Evolutionary conservation across 306 rosid species (phyloP).

Genomic region (Glycyrrhiza uralensis): DNA sequence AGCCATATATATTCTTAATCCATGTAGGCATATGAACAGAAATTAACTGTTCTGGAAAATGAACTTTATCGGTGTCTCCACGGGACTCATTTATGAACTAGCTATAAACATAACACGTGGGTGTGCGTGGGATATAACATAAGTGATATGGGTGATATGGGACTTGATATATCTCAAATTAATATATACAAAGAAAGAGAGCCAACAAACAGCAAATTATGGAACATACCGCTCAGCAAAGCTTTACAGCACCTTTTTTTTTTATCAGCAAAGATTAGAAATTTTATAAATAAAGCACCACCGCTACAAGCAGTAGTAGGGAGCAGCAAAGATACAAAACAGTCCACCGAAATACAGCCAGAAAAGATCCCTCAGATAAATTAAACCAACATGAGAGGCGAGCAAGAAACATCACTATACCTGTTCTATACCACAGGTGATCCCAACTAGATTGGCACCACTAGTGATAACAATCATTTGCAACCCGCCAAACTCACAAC

Average conservation of each 20-base stretch:
- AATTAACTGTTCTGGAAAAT: constrained; percentile 28
- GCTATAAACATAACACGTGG: constrained; percentile 29
- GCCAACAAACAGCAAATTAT: constrained; percentile 10
- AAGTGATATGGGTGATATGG: constrained; percentile 28
- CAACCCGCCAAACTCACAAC: no score
- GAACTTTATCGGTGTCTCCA: constrained; percentile 3
- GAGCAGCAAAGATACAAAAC: no score
- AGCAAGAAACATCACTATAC: no score
- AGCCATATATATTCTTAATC: constrained; percentile 9
- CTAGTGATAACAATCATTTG: no score
- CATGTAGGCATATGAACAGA: constrained; percentile 19
- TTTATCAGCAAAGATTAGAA: no score
- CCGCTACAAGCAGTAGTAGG: no score
- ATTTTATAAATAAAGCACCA: no score
- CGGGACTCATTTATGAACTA: constrained; percentile 1
- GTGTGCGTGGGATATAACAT: constrained; percentile 9
- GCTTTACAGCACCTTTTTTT: not conserved
- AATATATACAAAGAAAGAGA: not conserved
- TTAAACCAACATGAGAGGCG: no score
- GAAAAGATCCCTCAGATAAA: no score
- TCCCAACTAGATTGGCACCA: no score
- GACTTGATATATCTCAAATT: constrained; percentile 11
- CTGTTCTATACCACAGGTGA: no score
- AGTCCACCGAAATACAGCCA: no score
- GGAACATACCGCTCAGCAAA: constrained; percentile 21